A percentile compares a stretch with the other conserved stretches of the same genome.
These are phyloP conservation scores for Pseudonitzschia pungens DNA, from an alignment of 108 stramenopile genomes.

Conservation along the genomic window DNA sequence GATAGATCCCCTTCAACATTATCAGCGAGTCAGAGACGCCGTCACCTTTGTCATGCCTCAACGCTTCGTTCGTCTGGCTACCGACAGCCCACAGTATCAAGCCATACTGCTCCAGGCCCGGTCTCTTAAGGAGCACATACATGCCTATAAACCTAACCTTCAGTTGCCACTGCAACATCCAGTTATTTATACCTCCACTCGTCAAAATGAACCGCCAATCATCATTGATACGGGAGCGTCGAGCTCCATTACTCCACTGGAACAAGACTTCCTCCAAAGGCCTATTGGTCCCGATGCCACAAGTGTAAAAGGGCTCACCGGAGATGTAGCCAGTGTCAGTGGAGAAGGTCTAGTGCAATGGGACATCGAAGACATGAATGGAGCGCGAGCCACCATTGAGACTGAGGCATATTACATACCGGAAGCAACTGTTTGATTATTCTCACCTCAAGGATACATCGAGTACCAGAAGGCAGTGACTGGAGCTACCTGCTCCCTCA, in stretches of 20 bases:
- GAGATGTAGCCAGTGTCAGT: neutral
- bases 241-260: slow-evolving; percentile 27
- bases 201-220: slow-evolving; percentile 4
- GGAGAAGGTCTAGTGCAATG: slow-evolving; percentile 40
- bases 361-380: slow-evolving; percentile 16
- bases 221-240: slow-evolving; percentile 41
- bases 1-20: too few species aligned
- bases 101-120: too few species aligned
- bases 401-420: slow-evolving; percentile 29
- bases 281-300: neutral
- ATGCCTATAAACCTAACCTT: too few species aligned
- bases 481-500: neutral
- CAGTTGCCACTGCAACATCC: too few species aligned
- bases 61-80: too few species aligned
- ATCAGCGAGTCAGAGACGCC: too few species aligned
- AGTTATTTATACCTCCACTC: neutral
- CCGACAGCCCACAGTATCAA: too few species aligned
- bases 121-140: too few species aligned
- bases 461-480: neutral
- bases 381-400: neutral
- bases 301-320: slow-evolving; percentile 6
- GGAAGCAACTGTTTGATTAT: slow-evolving; percentile 20
- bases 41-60: too few species aligned
- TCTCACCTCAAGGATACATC: slow-evolving; percentile 25
- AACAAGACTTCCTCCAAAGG: slow-evolving; percentile 20